These are phyloP conservation scores for Trichoderma semiorbis DNA, from an alignment of 2,329 filamentous ascomycete genomes.

Conservation along the genomic window DNA sequence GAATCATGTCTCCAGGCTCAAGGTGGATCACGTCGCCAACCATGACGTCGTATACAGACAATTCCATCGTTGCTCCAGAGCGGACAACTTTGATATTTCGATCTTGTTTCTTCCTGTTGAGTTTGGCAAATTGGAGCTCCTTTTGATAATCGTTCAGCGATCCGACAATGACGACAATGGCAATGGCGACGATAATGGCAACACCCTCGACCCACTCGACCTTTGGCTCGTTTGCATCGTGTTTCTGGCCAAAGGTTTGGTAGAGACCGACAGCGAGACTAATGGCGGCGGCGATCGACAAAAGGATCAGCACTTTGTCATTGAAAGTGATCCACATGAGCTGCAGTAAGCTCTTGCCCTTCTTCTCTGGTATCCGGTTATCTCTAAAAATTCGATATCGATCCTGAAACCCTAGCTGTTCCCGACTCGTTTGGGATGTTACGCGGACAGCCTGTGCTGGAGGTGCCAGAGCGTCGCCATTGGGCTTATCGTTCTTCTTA, in stretches of 20 bases:
- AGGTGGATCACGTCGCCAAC: slow-evolving; percentile 68
- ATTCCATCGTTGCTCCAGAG: slow-evolving; percentile 65
- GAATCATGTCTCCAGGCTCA: slow-evolving; percentile 72
- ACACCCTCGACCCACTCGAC: slow-evolving; percentile 82
- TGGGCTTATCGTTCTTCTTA: slow-evolving; percentile 33
- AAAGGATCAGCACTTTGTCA: slow-evolving; percentile 73
- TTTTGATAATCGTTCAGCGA: slow-evolving; percentile 79
- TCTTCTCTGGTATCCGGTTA: slow-evolving; percentile 70
- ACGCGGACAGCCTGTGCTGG: background rate
- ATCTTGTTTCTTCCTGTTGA: slow-evolving; percentile 78
- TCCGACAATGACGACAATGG: slow-evolving; percentile 72
- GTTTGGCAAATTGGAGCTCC: slow-evolving; percentile 72
- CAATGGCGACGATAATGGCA: slow-evolving; percentile 75
- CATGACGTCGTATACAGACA: slow-evolving; percentile 66
- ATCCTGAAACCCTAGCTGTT: slow-evolving; percentile 39
- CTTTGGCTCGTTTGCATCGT: slow-evolving; percentile 47
- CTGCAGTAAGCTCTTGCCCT: slow-evolving; percentile 68
- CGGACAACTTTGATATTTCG: slow-evolving; percentile 69
- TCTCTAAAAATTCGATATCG: slow-evolving; percentile 68
- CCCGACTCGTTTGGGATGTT: background rate
- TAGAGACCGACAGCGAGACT: slow-evolving; percentile 74
- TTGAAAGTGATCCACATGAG: slow-evolving; percentile 82
- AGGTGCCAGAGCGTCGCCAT: slow-evolving; percentile 29
- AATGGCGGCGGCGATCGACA: slow-evolving; percentile 67
- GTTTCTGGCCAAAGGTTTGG: slow-evolving; percentile 63